Evolutionary conservation across 495 filamentous ascomycete genomes (phyloP).

Genomic region (Trypethelium eluteriae): DNA sequence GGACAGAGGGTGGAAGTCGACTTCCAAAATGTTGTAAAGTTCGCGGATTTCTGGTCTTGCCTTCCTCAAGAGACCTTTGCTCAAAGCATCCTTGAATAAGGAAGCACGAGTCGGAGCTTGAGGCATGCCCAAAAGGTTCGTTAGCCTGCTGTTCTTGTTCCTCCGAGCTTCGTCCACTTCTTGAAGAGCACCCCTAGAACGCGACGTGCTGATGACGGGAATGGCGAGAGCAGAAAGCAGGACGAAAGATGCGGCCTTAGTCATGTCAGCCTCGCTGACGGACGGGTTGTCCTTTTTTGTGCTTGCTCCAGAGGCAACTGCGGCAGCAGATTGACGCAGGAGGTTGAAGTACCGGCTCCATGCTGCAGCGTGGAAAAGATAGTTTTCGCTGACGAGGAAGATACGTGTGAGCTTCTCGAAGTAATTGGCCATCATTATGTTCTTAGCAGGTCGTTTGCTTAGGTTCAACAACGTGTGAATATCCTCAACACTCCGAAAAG

Average conservation of each 20-base stretch:
- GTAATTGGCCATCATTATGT: slow-evolving; percentile 99
- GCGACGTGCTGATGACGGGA: slow-evolving; percentile 95
- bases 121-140: slow-evolving; percentile 88
- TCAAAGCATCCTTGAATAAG: slow-evolving; percentile 89
- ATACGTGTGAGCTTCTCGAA: slow-evolving; percentile 98
- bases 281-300: slow-evolving; percentile 91
- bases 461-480: slow-evolving; percentile 97
- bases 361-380: slow-evolving; percentile 95
- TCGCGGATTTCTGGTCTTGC: slow-evolving; percentile 89
- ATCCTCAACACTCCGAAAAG: slow-evolving; percentile 96
- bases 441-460: slow-evolving; percentile 99
- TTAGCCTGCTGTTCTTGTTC: slow-evolving; percentile 96
- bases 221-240: slow-evolving; percentile 93
- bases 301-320: slow-evolving; percentile 75
- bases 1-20: slow-evolving; percentile 96
- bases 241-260: slow-evolving; percentile 84
- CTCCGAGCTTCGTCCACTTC: slow-evolving; percentile 96
- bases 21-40: slow-evolving; percentile 95
- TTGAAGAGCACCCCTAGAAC: slow-evolving; percentile 88
- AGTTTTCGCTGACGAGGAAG: slow-evolving; percentile 98
- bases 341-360: slow-evolving; percentile 97
- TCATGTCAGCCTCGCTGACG: slow-evolving; percentile 79
- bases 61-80: slow-evolving; percentile 86
- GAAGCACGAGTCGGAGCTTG: slow-evolving; percentile 80
- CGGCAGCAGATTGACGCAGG: slow-evolving; percentile 78